Evolutionary conservation across 441 rosid species (phyloP).

Genomic region (Capsella rubella): DNA sequence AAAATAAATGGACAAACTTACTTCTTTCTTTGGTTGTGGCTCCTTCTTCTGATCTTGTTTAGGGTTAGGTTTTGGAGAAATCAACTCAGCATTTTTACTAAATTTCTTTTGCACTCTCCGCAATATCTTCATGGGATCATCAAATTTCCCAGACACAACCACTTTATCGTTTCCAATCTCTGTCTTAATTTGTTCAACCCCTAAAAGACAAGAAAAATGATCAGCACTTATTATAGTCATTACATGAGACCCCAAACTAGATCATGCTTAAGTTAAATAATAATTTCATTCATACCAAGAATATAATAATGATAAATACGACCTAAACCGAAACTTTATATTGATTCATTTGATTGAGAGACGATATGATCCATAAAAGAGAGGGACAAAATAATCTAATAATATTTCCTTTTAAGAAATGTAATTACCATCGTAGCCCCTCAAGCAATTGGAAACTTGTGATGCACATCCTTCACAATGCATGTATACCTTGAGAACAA

Average conservation of each 20-base stretch:
- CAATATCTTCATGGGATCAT: constrained; percentile 58
- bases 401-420: background rate
- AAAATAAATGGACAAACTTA: background rate
- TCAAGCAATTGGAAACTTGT: constrained; percentile 53
- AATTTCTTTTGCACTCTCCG: constrained; percentile 62
- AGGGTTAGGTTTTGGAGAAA: constrained; percentile 56
- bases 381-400: background rate
- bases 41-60: constrained; percentile 39
- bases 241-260: background rate
- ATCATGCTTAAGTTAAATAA: background rate
- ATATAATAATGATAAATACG: background rate
- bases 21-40: constrained; percentile 49
- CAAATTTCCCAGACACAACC: constrained; percentile 58
- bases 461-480: constrained; percentile 75
- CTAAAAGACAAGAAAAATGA: constrained; percentile 38
- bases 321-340: background rate
- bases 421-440: constrained; percentile 58
- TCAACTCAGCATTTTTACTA: constrained; percentile 58
- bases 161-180: constrained; percentile 58
- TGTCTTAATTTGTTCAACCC: constrained; percentile 61
- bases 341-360: constrained; percentile 1
- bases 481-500: constrained; percentile 61
- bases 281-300: background rate
- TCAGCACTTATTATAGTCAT: background rate
- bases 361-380: background rate